Evolutionary conservation across 139 green algal species (phyloP), one percentile per base, ranked within the genome.

Genomic region (Yamagishiella unicocca): DNA sequence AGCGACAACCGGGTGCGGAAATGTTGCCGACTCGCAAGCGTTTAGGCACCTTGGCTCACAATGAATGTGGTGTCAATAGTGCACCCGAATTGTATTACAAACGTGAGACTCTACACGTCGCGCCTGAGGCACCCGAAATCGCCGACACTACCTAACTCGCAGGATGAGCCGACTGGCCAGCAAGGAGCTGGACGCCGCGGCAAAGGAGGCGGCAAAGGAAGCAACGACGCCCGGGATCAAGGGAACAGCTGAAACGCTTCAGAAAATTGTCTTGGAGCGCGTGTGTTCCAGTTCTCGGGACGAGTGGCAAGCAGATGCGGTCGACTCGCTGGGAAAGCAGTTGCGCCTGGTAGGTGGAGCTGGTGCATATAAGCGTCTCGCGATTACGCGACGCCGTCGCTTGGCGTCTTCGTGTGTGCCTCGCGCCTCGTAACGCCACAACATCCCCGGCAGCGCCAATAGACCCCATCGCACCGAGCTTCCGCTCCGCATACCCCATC

Each of bases 111-210:
- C 17, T 58, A 12, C 50, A 17, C 50, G 50, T 17, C 50, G 12
- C 50, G 50, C 50, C 50, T 58, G 50, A 17, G 12, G 50, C 17
- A 12, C 50, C 12, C 50, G 17, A 45, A 31, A n/a, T n/a, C n/a
- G n/a, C n/a, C n/a, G n/a, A n/a, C n/a, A n/a, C n/a, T n/a, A n/a
- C n/a, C n/a, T n/a, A n/a, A n/a, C n/a, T 25, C 50, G 8, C 74
- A 82, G 74, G n/a, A 82, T 82, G 74, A 68, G 46, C n/a, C 46
- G 74, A 22, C n/a, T 82, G 1, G 74, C 74, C 33, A 82, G 74
- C 46, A 82, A 67, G 46, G 74, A 82, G 46, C 45, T 82, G 54
- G 46, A 82, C 4, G 35, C 45, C 31, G 46, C 74, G 46, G 74
- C 74, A 21, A 45, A 67, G 31, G 72, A 80, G 25, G 43, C 43